Evolutionary conservation across 1,139 yeast species (phyloP), one percentile per base, ranked within the genome.

Genomic region (Suhomyces panamericanus): DNA sequence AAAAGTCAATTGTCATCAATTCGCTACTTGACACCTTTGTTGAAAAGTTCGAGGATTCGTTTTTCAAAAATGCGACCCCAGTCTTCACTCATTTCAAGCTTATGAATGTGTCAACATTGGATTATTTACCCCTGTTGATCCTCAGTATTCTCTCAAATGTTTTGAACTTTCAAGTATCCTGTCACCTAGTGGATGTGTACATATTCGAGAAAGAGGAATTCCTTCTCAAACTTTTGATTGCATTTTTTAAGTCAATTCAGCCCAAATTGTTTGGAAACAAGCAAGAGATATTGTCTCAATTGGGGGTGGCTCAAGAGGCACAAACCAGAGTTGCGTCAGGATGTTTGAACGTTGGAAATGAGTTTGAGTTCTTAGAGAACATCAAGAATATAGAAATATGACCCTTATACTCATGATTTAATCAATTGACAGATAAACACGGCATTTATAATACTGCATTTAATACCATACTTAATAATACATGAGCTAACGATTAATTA

Each of bases 171-270:
- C 54, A 72, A 61, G 44, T 62, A 59, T 48, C 63, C 33, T 49
- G 52, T 56, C 62, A 58, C 38, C 37, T 83, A 7, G 57, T 85
- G 50, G 90, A 84, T 57, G 68, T 83, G 8, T 73, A 73, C 57
- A 59, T 81, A n/a, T 82, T 83, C 57, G 88, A 83, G 56, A 45
- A 47, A 39, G 81, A 83, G 3, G 63, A 72, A 2, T 73, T 78
- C 51, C 57, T 80, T 41, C 63, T 75, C 45, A 69, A 81, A 24
- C 73, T 71, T 14, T 69, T 75, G 1, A 57, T 82, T 9, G 84
- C 80, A 0, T 59, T 80, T 12, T 57, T 83, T 41, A 66, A 69
- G 22, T 66, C 70, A 39, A 61, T 77, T 26, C 78, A 77, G 39
- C 79, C 74, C 53, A 78, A 77, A 53, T 66, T 84, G 17, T 81